Percentiles rank a stretch among this genome's conserved stretches.
Evolutionary conservation across 2,329 filamentous ascomycete species (phyloP).

Genomic region (Sclerotinia glacialis): DNA sequence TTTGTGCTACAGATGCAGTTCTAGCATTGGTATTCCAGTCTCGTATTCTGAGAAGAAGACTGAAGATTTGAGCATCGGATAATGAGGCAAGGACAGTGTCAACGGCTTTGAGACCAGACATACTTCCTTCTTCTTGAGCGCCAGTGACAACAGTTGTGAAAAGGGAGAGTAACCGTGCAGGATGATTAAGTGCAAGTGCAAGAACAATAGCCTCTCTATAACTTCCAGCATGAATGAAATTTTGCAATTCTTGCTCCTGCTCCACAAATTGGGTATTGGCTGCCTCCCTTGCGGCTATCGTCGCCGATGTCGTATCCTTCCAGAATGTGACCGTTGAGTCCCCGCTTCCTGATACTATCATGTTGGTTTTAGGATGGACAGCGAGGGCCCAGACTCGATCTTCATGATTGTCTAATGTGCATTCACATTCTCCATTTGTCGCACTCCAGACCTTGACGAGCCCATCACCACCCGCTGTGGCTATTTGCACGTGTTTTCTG

Average conservation of each 20-base stretch:
- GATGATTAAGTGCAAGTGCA: conserved; percentile 91
- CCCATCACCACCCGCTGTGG: conserved; percentile 87
- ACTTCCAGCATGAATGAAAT: conserved; percentile 82
- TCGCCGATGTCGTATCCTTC: conserved; percentile 84
- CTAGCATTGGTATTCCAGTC: conserved; percentile 98
- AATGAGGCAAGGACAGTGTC: conserved; percentile 80
- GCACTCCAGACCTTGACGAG: conserved; percentile 96
- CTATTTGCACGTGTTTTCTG: conserved; percentile 67
- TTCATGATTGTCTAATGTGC: conserved; percentile 93
- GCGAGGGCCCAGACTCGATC: conserved; percentile 92
- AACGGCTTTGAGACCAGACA: conserved; percentile 66
- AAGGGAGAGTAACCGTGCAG: conserved; percentile 76
- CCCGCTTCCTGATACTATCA: conserved; percentile 83
- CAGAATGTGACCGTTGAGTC: conserved; percentile 95
- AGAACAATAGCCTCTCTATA: conserved; percentile 92
- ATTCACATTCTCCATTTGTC: conserved; percentile 76
- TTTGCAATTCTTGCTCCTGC: conserved; percentile 90
- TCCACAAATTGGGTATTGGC: conserved; percentile 79
- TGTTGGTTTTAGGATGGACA: conserved; percentile 64
- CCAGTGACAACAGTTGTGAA: conserved; percentile 77
- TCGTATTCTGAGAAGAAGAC: conserved; percentile 74
- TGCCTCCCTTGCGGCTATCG: conserved; percentile 69
- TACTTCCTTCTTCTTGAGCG: conserved; percentile 58
- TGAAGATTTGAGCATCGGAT: conserved; percentile 80
- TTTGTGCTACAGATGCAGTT: conserved; percentile 80